phyloP scores from a whole-genome alignment of 2,329 filamentous ascomycete genomes.

The Lasiodiplodia sp. region DNA sequence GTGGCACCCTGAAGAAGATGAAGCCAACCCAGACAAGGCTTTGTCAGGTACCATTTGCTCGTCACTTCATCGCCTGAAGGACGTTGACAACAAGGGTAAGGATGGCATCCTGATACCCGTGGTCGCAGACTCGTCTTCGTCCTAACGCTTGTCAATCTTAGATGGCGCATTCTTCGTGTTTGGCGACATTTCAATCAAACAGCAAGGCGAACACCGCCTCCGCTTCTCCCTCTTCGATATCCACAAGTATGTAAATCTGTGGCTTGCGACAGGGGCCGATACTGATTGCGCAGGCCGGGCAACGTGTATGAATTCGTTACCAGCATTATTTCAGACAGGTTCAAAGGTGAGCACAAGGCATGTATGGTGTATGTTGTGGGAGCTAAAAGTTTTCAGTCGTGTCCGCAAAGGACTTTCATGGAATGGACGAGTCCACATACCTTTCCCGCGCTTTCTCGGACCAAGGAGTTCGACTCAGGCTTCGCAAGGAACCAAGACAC shows the following conservation, averaged over 20 bases:
- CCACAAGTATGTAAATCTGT: constrained; percentile 56
- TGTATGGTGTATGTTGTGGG: neutral
- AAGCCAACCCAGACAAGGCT: constrained; percentile 55
- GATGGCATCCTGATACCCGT: neutral
- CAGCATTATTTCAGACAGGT: constrained; percentile 67
- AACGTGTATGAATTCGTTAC: constrained; percentile 54
- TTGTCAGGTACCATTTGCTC: constrained; percentile 78
- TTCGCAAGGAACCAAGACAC: constrained; percentile 79
- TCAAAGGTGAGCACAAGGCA: constrained; percentile 64
- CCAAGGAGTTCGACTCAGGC: constrained; percentile 81
- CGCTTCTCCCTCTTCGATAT: constrained; percentile 82
- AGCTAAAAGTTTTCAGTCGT: constrained; percentile 44
- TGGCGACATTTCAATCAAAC: constrained; percentile 81
- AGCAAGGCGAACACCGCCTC: constrained; percentile 75
- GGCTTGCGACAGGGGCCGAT: neutral
- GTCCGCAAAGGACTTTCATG: constrained; percentile 74
- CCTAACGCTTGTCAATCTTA: constrained; percentile 33
- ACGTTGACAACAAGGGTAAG: constrained; percentile 70
- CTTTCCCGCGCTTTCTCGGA: constrained; percentile 84
- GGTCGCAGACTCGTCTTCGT: constrained; percentile 17
- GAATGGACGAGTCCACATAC: constrained; percentile 81
- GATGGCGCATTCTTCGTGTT: constrained; percentile 93
- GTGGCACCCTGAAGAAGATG: constrained; percentile 56
- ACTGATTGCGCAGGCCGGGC: constrained; percentile 2
- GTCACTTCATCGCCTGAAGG: constrained; percentile 82